Evolutionary conservation across 1,139 yeast species (phyloP).

Genomic region (Zygosaccharomyces sapae): DNA sequence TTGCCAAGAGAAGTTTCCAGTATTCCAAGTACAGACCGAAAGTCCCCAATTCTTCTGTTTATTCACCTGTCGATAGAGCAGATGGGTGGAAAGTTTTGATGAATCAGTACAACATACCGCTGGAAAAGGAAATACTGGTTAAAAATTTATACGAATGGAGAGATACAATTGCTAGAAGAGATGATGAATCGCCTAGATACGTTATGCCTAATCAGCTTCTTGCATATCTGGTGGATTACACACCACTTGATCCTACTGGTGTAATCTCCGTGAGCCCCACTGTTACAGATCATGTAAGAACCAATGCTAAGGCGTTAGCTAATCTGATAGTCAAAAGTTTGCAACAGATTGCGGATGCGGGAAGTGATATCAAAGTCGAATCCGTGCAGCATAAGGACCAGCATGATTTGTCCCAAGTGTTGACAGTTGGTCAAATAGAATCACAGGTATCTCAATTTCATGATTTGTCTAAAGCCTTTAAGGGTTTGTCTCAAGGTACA

Average conservation of each 20-base stretch:
- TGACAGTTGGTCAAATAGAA: conserved; percentile 20
- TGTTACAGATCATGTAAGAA: conserved; percentile 54
- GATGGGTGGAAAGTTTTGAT: conserved; percentile 61
- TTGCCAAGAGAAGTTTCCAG: conserved; percentile 80
- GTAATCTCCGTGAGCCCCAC: conserved; percentile 50
- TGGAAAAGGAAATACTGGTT: conserved; percentile 52
- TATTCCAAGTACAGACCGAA: conserved; percentile 58
- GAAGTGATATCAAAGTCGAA: conserved; percentile 11
- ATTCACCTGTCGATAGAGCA: conserved; percentile 46
- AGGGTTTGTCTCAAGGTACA: background rate
- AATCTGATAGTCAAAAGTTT: conserved; percentile 42
- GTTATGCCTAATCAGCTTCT: conserved; percentile 80
- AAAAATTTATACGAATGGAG: conserved; percentile 75
- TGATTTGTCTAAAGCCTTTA: conserved; percentile 3
- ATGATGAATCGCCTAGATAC: conserved; percentile 81
- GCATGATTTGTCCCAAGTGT: conserved; percentile 5
- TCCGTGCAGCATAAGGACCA: background rate
- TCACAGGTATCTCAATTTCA: conserved; percentile 11
- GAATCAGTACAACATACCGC: conserved; percentile 61
- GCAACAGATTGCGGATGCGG: conserved; percentile 20
- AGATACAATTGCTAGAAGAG: conserved; percentile 63
- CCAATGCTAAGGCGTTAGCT: conserved; percentile 55
- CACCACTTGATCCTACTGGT: conserved; percentile 56
- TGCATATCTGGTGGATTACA: conserved; percentile 53
- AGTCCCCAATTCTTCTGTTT: conserved; percentile 37